Evolutionary conservation across 1,284 basidiomycete species (phyloP), one percentile per base, ranked within the genome.

Genomic region (Chalciporus sp.): DNA sequence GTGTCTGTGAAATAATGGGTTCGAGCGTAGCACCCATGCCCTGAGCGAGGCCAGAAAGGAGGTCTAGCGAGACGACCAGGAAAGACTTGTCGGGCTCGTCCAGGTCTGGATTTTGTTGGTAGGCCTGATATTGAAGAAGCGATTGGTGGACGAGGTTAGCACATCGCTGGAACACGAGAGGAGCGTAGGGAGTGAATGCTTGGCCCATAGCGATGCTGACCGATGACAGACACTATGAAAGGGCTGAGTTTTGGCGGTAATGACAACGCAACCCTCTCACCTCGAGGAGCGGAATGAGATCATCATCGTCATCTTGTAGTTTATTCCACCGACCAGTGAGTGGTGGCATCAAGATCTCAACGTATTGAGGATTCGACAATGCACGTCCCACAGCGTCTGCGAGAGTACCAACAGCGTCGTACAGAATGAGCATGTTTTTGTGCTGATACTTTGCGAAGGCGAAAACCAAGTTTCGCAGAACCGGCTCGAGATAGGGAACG

Each of bases 401-500:
- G 16, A 99, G 79, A 1, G 97, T 99, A 6, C 97, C 96, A 53
- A 99, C 90, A 12, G 97, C 97, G 69, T 99, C 97, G 70, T 99
- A 99, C 37, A 99, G 76, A 61, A 99, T 99, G 59, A 99, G 82
- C 82, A 99, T 87, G 70, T 99, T 99, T 84, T 99, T 99, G 73
- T 98, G 95, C 71, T 99, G 96, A 72, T 99, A 99, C 75, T 97
- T 98, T 59, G 92, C 86, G 72, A 99, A 99, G 0, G 97, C 97
- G 60, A 92, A 88, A 19, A 98, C 95, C 51, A 99, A 82, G 70
- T 98, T 98, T 53, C 90, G 88, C 49, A 99, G 79, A 49, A 99
- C 93, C 1, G 96, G 95, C 64, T 96, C 94, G 14, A 99, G 85
- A 76, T 90, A 99, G 1, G 96, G 97, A 16, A 87, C 89, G 46